A percentile compares a stretch with the other conserved stretches of the same genome.
Conservation (phyloP, 176 grass and related monocot genomes). For the Oryza meyeriana region DNA sequence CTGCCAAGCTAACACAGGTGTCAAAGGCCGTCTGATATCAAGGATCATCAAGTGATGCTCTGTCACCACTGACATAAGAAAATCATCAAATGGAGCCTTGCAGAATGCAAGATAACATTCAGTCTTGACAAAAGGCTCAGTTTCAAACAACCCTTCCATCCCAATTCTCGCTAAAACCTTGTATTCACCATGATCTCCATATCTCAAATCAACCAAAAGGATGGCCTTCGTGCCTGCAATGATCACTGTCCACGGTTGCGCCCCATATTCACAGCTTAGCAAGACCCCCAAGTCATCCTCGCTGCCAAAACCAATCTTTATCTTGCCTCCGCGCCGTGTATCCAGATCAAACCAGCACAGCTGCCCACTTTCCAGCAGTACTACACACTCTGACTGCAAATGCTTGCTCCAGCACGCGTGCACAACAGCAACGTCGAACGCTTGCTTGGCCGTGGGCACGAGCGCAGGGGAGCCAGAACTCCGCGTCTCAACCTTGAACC, state of each 20-base stretch:
- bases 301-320: slow-evolving; percentile 37
- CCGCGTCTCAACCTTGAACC: slow-evolving; percentile 62
- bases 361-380: slow-evolving; percentile 66
- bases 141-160: slow-evolving; percentile 43
- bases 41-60: slow-evolving; percentile 58
- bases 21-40: slow-evolving; percentile 51
- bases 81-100: slow-evolving; percentile 63
- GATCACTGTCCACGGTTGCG: slow-evolving; percentile 63
- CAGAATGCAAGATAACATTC: slow-evolving; percentile 74
- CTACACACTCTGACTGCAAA: slow-evolving; percentile 47
- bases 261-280: slow-evolving; percentile 77
- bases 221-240: slow-evolving; percentile 45
- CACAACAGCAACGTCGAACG: slow-evolving; percentile 47
- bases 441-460: slow-evolving; percentile 47
- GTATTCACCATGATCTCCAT: slow-evolving; percentile 7
- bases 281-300: slow-evolving; percentile 38
- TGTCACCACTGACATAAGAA: slow-evolving; percentile 61
- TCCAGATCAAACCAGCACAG: slow-evolving; percentile 73
- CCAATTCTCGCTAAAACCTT: slow-evolving; percentile 52
- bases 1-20: slow-evolving; percentile 65
- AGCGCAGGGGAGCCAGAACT: slow-evolving; percentile 16
- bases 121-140: slow-evolving; percentile 35
- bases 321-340: slow-evolving; percentile 42
- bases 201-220: slow-evolving; percentile 69
- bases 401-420: slow-evolving; percentile 76